Base-by-base conservation (phyloP, 2,329 filamentous ascomycete genomes). In the Claviceps arundinis region DNA sequence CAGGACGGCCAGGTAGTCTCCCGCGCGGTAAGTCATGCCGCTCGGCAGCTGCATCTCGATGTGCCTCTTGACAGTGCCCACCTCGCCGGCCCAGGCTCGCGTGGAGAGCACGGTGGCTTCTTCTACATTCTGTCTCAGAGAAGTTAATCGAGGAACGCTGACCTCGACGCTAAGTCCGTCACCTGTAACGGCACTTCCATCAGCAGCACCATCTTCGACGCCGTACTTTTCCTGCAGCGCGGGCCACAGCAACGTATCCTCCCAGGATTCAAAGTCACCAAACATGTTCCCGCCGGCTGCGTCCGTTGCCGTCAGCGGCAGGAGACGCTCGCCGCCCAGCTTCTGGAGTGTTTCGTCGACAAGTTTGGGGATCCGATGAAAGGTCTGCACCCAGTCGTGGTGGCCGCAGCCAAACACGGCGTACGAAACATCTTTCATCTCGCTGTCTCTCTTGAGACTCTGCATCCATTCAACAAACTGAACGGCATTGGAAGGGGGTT, bases 1-100 rank as follows among this genome's bases (percentile, higher is more conserved):
- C 1, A 89, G 70, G 2, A 89, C 72, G 0, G 84, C 83, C 0
- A 91, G 74, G 62, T 93, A 91, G 61, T 91, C 87, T 14, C 87
- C 87, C 2, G 83, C 77, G 41, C 77, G 74, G 66, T 90, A 91
- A 0, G 73, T 75, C 71, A 80, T 73, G 49, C 76, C 78, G 0
- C 73, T 76, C 0, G 87, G 86, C 1, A 91, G 72, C 54, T 80
- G 76, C 37, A 89, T 79, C 56, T 81, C 80, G 19, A 88, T 76
- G 56, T 84, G 75, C 24, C 78, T 76, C 70, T 88, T 89, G 40
- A 70, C 68, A 0, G 78, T 70, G 26, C 71, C 73, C 0, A 68
- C 73, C 1, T 70, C 38, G 19, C 6, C 66, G 0, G 73, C 80
- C 37, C 87, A 68, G 0, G 70, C 62, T 47, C 68, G 69, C 43